Percentiles rank a stretch among this genome's conserved stretches.
phyloP scores from a whole-genome alignment of 2,329 filamentous ascomycete species.

The Colletotrichum horii region DNA sequence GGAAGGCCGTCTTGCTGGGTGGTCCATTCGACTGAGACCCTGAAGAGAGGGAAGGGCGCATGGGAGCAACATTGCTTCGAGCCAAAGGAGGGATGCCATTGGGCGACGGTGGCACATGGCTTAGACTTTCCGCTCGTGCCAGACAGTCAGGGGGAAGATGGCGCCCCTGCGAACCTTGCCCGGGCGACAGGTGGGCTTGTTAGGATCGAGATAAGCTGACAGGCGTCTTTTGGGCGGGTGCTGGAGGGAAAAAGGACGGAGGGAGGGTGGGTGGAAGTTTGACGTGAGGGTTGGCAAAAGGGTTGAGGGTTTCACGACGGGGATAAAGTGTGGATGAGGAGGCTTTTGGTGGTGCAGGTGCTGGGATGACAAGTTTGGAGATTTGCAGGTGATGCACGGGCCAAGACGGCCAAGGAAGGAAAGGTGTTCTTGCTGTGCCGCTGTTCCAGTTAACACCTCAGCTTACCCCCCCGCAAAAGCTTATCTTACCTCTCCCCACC shows the following conservation, averaged over 20 bases:
- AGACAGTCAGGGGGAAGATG: neutral
- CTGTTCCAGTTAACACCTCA: too few relatives aligned
- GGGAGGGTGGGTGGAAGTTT: neutral
- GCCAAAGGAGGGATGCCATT: neutral
- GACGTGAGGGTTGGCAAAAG: conserved; percentile 1
- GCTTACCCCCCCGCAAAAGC: too few relatives aligned
- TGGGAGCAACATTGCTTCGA: neutral
- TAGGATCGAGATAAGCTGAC: conserved; percentile 5
- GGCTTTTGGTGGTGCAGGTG: neutral
- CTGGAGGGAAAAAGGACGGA: neutral
- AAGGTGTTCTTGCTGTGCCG: neutral
- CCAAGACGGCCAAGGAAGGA: conserved; percentile 1
- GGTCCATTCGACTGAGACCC: conserved; percentile 5
- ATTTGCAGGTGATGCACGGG: conserved; percentile 17
- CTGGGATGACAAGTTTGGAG: conserved; percentile 13
- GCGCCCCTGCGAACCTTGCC: conserved; percentile 4
- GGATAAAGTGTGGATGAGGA: conserved; percentile 9
- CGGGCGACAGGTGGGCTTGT: conserved; percentile 4
- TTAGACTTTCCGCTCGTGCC: neutral
- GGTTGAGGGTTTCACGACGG: conserved; percentile 9
- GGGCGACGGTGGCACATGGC: conserved; percentile 1
- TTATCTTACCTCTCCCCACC: too few relatives aligned
- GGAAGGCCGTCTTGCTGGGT: conserved; percentile 13
- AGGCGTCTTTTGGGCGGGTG: neutral
- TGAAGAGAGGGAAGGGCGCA: neutral